A percentile compares a stretch with the other conserved stretches of the same genome.
These are phyloP conservation scores for Taiozyma sp. DNA, from an alignment of 1,139 yeast species.

Conservation along the genomic window DNA sequence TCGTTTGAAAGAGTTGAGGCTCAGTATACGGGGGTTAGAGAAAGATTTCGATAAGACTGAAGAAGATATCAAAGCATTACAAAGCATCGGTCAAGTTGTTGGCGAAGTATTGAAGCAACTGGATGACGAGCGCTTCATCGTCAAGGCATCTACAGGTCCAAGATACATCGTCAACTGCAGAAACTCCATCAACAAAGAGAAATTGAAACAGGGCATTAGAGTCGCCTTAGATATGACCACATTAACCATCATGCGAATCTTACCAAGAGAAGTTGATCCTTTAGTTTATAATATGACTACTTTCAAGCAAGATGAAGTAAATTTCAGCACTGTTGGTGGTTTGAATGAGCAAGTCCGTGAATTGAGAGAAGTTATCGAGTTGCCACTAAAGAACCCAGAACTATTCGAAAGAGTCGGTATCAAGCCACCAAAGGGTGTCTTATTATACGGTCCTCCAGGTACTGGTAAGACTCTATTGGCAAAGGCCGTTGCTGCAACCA, in stretches of 20 bases:
- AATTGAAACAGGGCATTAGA: conserved; percentile 87
- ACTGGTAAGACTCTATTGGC: conserved; percentile 96
- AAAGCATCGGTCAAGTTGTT: conserved; percentile 94
- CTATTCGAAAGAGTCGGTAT: conserved; percentile 93
- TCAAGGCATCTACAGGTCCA: conserved; percentile 96
- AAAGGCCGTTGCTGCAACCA: conserved; percentile 97
- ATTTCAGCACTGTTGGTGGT: conserved; percentile 97
- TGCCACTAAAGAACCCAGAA: conserved; percentile 97
- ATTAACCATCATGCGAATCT: conserved; percentile 91
- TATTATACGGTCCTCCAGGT: conserved; percentile 98
- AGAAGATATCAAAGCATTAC: conserved; percentile 94
- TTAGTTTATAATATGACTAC: conserved; percentile 98
- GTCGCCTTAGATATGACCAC: conserved; percentile 98
- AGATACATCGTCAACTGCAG: conserved; percentile 97
- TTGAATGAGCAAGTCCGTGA: conserved; percentile 93
- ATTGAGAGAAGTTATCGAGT: conserved; percentile 93
- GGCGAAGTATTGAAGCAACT: conserved; percentile 97
- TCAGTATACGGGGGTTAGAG: conserved; percentile 79
- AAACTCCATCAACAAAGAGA: conserved; percentile 80
- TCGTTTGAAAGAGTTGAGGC: conserved; percentile 76
- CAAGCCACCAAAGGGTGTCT: conserved; percentile 96
- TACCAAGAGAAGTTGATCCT: conserved; percentile 98
- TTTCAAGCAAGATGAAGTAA: conserved; percentile 93
- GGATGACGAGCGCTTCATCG: conserved; percentile 92
- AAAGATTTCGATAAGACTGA: conserved; percentile 89